phyloP scores from a whole-genome alignment of 768 basidiomycete species.

The Auricularia sp. region DNA sequence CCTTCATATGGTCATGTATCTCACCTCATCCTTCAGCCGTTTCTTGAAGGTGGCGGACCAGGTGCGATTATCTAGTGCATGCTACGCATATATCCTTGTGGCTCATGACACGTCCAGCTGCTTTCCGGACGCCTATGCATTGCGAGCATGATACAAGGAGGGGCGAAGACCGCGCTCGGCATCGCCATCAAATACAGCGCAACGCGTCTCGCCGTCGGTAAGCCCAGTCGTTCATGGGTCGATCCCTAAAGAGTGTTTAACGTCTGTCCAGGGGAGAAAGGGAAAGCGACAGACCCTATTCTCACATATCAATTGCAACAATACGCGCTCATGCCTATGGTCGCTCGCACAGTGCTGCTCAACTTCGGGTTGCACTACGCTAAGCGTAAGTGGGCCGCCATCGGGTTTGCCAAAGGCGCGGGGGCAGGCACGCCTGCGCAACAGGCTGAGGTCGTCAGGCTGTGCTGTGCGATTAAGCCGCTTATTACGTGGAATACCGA shows the following conservation, averaged over 20 bases:
- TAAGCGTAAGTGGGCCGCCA: not conserved
- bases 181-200: slow-evolving; percentile 1
- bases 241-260: not conserved
- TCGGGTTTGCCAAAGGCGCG: not conserved
- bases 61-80: not conserved
- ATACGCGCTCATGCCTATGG: not conserved
- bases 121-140: not conserved
- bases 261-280: not conserved
- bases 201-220: not conserved
- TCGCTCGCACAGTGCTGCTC: not conserved
- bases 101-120: not conserved
- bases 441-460: not conserved
- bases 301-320: not conserved
- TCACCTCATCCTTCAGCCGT: not conserved
- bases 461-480: slow-evolving; percentile 1
- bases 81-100: not conserved
- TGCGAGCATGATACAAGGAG: not conserved
- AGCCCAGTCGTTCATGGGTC: not conserved
- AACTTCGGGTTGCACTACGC: slow-evolving; percentile 1
- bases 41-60: slow-evolving; percentile 1
- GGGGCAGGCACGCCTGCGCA: not conserved
- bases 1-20: not conserved
- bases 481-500: not conserved
- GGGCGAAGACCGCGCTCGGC: not conserved
- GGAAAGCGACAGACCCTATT: not conserved